Percentiles rank a stretch among this genome's conserved stretches.
phyloP scores from a whole-genome alignment of 208 protist genomes.

The Wallacemonas rigidus region DNA sequence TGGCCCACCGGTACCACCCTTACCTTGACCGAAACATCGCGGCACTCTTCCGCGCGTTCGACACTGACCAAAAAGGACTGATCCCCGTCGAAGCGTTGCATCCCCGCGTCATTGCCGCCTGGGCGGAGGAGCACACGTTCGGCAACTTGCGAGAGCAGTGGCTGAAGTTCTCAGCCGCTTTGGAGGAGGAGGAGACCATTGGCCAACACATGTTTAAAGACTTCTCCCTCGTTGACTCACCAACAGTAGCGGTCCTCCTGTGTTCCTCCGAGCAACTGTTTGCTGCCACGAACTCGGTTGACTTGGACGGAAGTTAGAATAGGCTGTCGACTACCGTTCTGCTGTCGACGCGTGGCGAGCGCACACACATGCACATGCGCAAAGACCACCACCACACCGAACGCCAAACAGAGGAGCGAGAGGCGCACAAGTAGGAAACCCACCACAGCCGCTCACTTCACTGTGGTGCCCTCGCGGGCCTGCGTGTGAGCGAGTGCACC shows the following conservation, averaged over 20 bases:
- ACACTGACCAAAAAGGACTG: slow-evolving; percentile 36
- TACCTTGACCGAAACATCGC: slow-evolving; percentile 53
- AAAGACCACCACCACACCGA: too few species aligned
- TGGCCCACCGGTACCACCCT: slow-evolving; percentile 62
- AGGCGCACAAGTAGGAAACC: too few species aligned
- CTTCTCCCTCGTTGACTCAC: slow-evolving; percentile 31
- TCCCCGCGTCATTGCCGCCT: slow-evolving; percentile 45
- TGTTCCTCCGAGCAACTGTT: slow-evolving; percentile 45
- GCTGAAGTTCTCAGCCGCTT: slow-evolving; percentile 49
- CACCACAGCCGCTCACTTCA: too few species aligned
- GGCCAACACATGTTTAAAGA: slow-evolving; percentile 29
- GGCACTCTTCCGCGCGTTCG: slow-evolving; percentile 71
- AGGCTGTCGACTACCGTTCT: background rate
- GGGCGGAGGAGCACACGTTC: slow-evolving; percentile 68
- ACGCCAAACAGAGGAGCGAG: too few species aligned
- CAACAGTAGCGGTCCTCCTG: slow-evolving; percentile 44
- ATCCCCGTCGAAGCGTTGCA: slow-evolving; percentile 57
- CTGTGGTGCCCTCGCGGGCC: too few species aligned
- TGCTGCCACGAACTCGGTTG: slow-evolving; percentile 43
- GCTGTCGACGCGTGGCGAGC: background rate
- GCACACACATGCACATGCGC: too few species aligned
- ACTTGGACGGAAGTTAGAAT: slow-evolving; percentile 52
- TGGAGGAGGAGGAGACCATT: slow-evolving; percentile 34
- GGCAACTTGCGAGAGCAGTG: slow-evolving; percentile 70
- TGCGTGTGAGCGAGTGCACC: too few species aligned